Evolutionary conservation across 1,284 basidiomycete species (phyloP).

Genomic region (Marasmius tenuissimus): DNA sequence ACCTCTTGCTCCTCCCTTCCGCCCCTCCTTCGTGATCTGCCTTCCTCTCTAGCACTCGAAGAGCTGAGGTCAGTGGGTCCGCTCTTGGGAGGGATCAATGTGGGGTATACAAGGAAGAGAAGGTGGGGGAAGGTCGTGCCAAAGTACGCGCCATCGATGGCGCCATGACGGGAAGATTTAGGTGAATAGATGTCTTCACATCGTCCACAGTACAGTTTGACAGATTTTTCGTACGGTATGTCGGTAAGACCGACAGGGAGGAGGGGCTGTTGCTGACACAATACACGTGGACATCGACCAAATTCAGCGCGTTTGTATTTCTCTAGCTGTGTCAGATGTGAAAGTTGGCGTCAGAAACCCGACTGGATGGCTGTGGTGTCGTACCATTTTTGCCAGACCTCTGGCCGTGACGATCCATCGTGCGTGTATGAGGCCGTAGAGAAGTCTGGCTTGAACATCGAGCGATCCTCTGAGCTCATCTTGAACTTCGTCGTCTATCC

Average conservation of each 20-base stretch:
- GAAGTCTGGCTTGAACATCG: slow-evolving; percentile 86
- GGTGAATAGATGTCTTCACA: slow-evolving; percentile 97
- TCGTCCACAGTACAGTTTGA: slow-evolving; percentile 94
- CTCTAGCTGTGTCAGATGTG: slow-evolving; percentile 65
- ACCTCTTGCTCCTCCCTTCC: slow-evolving; percentile 42
- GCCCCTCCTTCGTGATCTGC: slow-evolving; percentile 29
- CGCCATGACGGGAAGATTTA: slow-evolving; percentile 91
- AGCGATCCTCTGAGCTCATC: slow-evolving; percentile 78
- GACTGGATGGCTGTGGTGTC: slow-evolving; percentile 10
- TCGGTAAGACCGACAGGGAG: slow-evolving; percentile 95
- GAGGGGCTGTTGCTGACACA: slow-evolving; percentile 89
- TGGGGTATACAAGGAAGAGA: slow-evolving; percentile 92
- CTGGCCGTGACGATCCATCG: slow-evolving; percentile 94
- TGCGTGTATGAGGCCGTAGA: slow-evolving; percentile 97
- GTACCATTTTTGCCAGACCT: slow-evolving; percentile 93
- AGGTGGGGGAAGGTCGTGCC: slow-evolving; percentile 96
- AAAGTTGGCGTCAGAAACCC: neutral
- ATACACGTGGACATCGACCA: slow-evolving; percentile 91
- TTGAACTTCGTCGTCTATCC: slow-evolving; percentile 74
- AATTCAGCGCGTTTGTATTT: slow-evolving; percentile 98
- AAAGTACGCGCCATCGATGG: slow-evolving; percentile 96
- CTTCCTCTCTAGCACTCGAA: slow-evolving; percentile 15
- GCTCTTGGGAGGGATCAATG: slow-evolving; percentile 83
- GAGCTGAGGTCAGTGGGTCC: slow-evolving; percentile 54
- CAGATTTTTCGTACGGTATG: slow-evolving; percentile 92